Evolutionary conservation across 2,329 filamentous ascomycete genomes (phyloP), one percentile per base, ranked within the genome.

Genomic region (Cladophialophora exuberans): DNA sequence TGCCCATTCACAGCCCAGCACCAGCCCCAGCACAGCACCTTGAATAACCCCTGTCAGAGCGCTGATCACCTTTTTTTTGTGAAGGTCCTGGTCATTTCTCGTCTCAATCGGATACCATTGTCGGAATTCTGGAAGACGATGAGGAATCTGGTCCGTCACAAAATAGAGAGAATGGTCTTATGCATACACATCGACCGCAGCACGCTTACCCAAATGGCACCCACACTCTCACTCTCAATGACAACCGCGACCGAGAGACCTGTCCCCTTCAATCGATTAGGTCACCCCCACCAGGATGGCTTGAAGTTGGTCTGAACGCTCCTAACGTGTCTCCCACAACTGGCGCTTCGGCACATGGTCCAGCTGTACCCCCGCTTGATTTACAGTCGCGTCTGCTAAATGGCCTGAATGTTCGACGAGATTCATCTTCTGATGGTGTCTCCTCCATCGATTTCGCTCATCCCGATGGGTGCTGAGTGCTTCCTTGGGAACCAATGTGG

Each of bases 71-170:
- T 42, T 52, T 42, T 28, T 44, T 42, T 28, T 44, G 52, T 57
- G 48, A 61, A 61, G 58, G 55, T 54, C 51, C 52, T 38, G 58
- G 55, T 51, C 54, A 55, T 38, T 61, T 58, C 55, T 58, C 58
- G 48, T 61, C 58, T 49, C 50, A 61, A 53, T 52, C 58, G 20
- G 41, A 45, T 47, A 58, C 58, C 10, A 42, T 61, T 6, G 48
- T 56, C 15, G 49, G 26, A 46, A 38, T 23, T n/a, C 15, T 33
- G 28, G 55, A 56, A 26, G 22, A 44, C 46, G 54, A 60, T 57
- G 58, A 57, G 30, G 47, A 55, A 55, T n/a, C 39, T 48, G 52
- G 52, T 49, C 38, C 20, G 25, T 41, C 42, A 50, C 55, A 38
- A 33, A 23, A 53, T 49, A 52, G 44, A 56, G 52, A 52, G 23